Percentiles rank a stretch among this genome's conserved stretches.
Evolutionary conservation across 2,329 filamentous ascomycete species (phyloP).

Genomic region (Verticillium albo-atrum): DNA sequence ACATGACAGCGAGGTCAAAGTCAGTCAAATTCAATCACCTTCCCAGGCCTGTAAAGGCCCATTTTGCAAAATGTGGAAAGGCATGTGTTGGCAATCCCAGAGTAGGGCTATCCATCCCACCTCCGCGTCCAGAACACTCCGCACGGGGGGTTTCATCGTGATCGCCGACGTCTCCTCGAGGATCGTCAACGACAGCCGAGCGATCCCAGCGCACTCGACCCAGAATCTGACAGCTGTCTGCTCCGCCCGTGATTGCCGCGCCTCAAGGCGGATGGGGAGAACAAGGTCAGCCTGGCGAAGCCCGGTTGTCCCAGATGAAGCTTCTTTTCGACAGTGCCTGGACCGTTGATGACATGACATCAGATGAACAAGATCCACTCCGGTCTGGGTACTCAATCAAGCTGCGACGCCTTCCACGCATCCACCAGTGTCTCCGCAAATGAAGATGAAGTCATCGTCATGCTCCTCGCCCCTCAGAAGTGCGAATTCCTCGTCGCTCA

Average conservation of each 20-base stretch:
- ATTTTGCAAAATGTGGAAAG: background rate
- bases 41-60: no score
- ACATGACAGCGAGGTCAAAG: no score
- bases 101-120: background rate
- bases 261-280: background rate
- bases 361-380: background rate
- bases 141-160: background rate
- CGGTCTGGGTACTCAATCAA: background rate
- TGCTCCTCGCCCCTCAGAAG: background rate
- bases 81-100: background rate
- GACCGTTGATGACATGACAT: background rate
- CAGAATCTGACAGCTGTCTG: background rate
- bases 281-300: background rate
- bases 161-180: background rate
- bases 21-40: no score
- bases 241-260: background rate
- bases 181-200: background rate
- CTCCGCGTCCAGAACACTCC: background rate
- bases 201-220: background rate
- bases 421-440: background rate
- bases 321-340: background rate
- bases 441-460: background rate
- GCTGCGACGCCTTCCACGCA: background rate
- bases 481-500: background rate
- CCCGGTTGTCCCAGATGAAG: background rate